phyloP scores from a whole-genome alignment of 2,329 filamentous ascomycete genomes.

The Penicillium polonicum region DNA sequence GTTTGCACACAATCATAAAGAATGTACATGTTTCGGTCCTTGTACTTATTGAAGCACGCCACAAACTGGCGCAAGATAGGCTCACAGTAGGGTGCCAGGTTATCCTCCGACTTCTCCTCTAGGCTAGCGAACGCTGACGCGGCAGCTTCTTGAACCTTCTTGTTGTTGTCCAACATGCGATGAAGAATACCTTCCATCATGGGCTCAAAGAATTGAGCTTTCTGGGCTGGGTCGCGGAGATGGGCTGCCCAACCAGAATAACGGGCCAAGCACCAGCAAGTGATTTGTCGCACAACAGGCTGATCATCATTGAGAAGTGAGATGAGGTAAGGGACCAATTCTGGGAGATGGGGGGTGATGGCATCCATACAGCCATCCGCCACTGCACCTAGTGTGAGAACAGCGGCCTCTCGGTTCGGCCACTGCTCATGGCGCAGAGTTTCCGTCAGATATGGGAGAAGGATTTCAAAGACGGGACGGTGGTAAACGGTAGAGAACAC shows the following conservation, averaged over 20 bases:
- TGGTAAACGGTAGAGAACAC: slow-evolving; percentile 91
- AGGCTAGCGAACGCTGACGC: slow-evolving; percentile 95
- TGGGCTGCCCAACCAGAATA: slow-evolving; percentile 91
- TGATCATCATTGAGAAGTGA: slow-evolving; percentile 79
- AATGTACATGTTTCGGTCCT: slow-evolving; percentile 98
- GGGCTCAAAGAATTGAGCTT: slow-evolving; percentile 80
- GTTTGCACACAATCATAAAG: slow-evolving; percentile 98
- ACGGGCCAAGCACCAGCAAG: slow-evolving; percentile 92
- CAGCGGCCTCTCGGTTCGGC: slow-evolving; percentile 89
- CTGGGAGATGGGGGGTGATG: slow-evolving; percentile 84
- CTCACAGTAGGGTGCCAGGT: slow-evolving; percentile 78
- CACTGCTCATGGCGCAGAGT: slow-evolving; percentile 87
- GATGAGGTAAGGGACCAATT: slow-evolving; percentile 87
- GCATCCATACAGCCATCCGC: slow-evolving; percentile 91
- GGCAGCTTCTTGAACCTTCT: slow-evolving; percentile 94
- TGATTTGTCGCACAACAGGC: slow-evolving; percentile 92
- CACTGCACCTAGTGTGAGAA: slow-evolving; percentile 89
- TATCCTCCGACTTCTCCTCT: slow-evolving; percentile 84
- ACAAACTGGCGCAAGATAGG: slow-evolving; percentile 93
- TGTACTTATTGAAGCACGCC: slow-evolving; percentile 88
- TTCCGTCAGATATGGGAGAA: slow-evolving; percentile 85
- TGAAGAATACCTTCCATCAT: slow-evolving; percentile 95
- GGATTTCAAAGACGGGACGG: slow-evolving; percentile 82
- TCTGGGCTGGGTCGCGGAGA: slow-evolving; percentile 64
- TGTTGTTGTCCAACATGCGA: slow-evolving; percentile 96